Conservation (phyloP, 495 filamentous ascomycete genomes). For the Pseudomonodictys pantanalensis region DNA sequence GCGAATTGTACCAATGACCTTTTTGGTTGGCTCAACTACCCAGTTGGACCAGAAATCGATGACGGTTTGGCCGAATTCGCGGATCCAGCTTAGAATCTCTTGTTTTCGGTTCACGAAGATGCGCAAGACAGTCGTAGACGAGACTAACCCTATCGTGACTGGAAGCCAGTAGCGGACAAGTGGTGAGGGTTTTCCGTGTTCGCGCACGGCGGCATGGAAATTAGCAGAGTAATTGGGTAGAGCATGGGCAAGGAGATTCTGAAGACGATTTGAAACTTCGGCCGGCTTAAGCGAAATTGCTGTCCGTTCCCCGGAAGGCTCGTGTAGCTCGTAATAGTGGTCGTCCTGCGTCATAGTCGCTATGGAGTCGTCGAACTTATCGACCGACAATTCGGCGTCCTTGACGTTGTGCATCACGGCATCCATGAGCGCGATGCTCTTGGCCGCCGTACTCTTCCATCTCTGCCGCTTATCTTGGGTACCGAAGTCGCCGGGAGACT, state of each 20-base stretch:
- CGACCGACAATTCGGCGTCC: conserved; percentile 51
- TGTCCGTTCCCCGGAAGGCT: conserved; percentile 39
- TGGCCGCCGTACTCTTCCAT: conserved; percentile 69
- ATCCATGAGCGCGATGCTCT: conserved; percentile 76
- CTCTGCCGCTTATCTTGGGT: conserved; percentile 50
- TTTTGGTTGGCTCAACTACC: conserved; percentile 79
- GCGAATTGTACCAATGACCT: conserved; percentile 85
- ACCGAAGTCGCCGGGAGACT: conserved; percentile 43
- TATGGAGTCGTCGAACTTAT: conserved; percentile 73
- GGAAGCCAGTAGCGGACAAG: conserved; percentile 87
- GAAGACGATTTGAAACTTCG: conserved; percentile 63
- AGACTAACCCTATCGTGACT: conserved; percentile 57
- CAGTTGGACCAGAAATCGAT: conserved; percentile 94
- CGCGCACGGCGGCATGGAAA: conserved; percentile 49
- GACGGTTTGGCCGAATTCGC: conserved; percentile 68
- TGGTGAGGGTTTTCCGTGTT: conserved; percentile 72
- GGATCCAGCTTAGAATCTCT: conserved; percentile 72
- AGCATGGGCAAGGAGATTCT: conserved; percentile 57
- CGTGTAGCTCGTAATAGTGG: conserved; percentile 45
- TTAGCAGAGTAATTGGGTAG: conserved; percentile 57
- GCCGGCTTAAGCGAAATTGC: conserved; percentile 47
- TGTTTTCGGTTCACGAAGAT: conserved; percentile 67
- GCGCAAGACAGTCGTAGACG: conserved; percentile 76
- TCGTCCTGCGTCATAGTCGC: conserved; percentile 63
- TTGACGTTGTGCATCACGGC: conserved; percentile 64